phyloP scores from a whole-genome alignment of 2,329 filamentous ascomycete genomes.

The Aspergillus felis region DNA sequence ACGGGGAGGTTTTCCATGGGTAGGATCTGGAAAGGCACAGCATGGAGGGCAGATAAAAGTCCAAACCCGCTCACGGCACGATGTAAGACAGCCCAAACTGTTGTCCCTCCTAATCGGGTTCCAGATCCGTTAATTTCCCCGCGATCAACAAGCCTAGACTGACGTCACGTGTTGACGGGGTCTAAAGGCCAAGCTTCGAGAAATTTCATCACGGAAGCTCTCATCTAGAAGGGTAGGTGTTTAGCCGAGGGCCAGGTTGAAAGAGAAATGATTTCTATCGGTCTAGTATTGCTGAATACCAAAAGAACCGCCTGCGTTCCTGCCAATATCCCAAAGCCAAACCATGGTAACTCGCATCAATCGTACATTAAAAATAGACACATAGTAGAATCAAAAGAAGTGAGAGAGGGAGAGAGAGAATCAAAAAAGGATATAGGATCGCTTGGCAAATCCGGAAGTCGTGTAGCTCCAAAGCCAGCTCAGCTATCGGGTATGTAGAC shows the following conservation, averaged over 20 bases:
- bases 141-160: constrained; percentile 12
- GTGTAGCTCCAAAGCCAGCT: background rate
- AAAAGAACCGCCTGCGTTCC: background rate
- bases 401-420: background rate
- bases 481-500: constrained; percentile 60
- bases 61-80: background rate
- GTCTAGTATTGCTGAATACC: background rate
- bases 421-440: background rate
- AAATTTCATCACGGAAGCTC: background rate
- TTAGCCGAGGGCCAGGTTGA: background rate
- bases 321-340: constrained; percentile 4
- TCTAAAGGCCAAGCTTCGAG: background rate
- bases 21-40: constrained; percentile 14
- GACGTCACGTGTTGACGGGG: constrained; percentile 9
- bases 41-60: constrained; percentile 22
- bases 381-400: background rate
- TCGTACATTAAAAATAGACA: constrained; percentile 10
- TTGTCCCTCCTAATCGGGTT: background rate
- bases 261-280: background rate
- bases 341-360: constrained; percentile 12
- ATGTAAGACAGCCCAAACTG: background rate
- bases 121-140: constrained; percentile 10
- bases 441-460: background rate
- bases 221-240: background rate
- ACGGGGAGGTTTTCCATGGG: constrained; percentile 56